These are phyloP conservation scores for Aureobasidium uvarum DNA, from an alignment of 2,329 filamentous ascomycete species.

Conservation along the genomic window DNA sequence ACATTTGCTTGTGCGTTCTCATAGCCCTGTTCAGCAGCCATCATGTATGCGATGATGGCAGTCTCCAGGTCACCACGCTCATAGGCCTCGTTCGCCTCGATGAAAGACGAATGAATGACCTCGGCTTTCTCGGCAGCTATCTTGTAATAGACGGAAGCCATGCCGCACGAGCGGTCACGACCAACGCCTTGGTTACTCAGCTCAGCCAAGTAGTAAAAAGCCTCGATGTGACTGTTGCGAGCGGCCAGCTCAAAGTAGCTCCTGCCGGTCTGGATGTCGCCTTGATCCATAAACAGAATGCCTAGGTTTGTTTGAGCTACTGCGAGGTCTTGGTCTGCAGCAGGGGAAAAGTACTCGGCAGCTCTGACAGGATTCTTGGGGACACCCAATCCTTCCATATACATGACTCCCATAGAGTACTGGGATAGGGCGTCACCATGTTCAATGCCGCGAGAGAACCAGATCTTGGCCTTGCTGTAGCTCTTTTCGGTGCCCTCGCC, in stretches of 20 bases:
- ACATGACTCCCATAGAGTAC: constrained; percentile 79
- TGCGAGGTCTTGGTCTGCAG: constrained; percentile 78
- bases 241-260: constrained; percentile 87
- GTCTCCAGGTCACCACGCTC: constrained; percentile 74
- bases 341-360: constrained; percentile 70
- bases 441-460: constrained; percentile 76
- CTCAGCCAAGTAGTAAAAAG: constrained; percentile 89
- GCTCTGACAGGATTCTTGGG: constrained; percentile 68
- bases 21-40: constrained; percentile 90
- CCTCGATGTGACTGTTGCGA: constrained; percentile 79
- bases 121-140: constrained; percentile 90
- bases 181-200: constrained; percentile 78
- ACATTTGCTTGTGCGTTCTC: constrained; percentile 88
- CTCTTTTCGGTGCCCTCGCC: constrained; percentile 82
- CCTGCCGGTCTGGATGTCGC: constrained; percentile 74
- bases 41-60: constrained; percentile 76
- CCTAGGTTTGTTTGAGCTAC: constrained; percentile 81
- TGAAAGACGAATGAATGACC: constrained; percentile 76
- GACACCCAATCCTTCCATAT: constrained; percentile 73
- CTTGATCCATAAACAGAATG: constrained; percentile 81
- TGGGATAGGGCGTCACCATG: constrained; percentile 81
- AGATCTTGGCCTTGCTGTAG: constrained; percentile 70
- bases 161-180: constrained; percentile 71
- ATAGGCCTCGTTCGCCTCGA: constrained; percentile 79
- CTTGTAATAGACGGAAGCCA: constrained; percentile 79